Base-by-base conservation (phyloP, 2,329 filamentous ascomycete species). In the Neofusicoccum sp. region DNA sequence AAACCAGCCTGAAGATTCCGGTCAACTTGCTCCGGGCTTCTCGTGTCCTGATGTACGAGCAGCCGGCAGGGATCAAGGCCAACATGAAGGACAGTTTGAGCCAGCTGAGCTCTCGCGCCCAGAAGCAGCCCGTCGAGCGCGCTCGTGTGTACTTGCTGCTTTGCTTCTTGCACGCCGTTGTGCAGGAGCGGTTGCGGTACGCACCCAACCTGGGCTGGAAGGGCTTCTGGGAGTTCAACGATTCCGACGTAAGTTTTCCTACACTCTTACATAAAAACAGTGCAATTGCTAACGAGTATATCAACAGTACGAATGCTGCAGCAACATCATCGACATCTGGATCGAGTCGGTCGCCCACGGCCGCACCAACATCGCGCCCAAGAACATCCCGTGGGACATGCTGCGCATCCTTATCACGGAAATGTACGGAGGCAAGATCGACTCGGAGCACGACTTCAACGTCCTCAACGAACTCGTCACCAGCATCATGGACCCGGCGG, bases 221-320 rank as follows among this genome's bases (percentile, higher is more conserved):
- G 80, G 91, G 92, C 58, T 96, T 97, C 83, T 99, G 96, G 95
- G 96, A 99, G 77, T 99, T 99, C 76, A 99, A 99, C 73, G 96
- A 99, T 76, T 96, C 93, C 68, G 95, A 99, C 77, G n/a, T n/a
- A n/a, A n/a, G n/a, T n/a, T n/a, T n/a, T n/a, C n/a, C n/a, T n/a
- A n/a, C n/a, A n/a, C n/a, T n/a, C n/a, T n/a, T n/a, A n/a, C n/a
- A 91, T 96, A 85, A 89, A 90, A 31, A 36, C 11, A 24, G 59
- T 44, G 31, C 20, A 33, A 30, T 41, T 68, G 59, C 75, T 81
- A 70, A 78, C 53, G 24, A 26, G 14, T 43, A 11, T 53, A 58
- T 68, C 90, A n/a, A n/a, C n/a, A n/a, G n/a, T 98, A 98, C 76
- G 93, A 99, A 83, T 99, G 95, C 78, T 96, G 90, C 47, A 91